Conservation (phyloP, 805 yeast species). For the Yamadazyma akitaensis region DNA sequence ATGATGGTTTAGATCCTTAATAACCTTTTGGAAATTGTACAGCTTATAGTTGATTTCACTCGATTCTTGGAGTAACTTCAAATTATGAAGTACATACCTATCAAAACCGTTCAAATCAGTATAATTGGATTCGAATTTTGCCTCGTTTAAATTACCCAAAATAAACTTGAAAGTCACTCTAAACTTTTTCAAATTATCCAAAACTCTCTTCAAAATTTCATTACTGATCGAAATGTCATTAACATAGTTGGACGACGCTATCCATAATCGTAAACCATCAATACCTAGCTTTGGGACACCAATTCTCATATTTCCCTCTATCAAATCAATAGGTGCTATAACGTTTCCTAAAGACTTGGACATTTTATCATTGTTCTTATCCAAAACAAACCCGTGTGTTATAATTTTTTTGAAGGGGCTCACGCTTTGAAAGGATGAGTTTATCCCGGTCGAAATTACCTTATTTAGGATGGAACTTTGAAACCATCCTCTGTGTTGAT, state of each 20-base stretch:
- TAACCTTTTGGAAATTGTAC: conserved; percentile 67
- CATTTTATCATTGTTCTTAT: conserved; percentile 85
- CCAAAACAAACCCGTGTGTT: conserved; percentile 93
- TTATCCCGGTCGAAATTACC: conserved; percentile 51
- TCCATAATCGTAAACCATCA: conserved; percentile 89
- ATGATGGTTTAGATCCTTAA: conserved; percentile 65
- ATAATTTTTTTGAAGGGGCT: conserved; percentile 71
- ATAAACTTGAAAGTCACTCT: conserved; percentile 78
- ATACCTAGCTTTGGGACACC: conserved; percentile 66
- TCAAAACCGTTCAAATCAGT: conserved; percentile 47
- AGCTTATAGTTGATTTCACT: conserved; percentile 46
- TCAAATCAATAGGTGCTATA: conserved; percentile 63
- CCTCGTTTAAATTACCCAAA: conserved; percentile 64
- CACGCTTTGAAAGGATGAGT: conserved; percentile 26
- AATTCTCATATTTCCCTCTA: conserved; percentile 53
- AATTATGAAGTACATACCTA: conserved; percentile 55
- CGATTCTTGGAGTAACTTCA: conserved; percentile 44
- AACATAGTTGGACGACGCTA: conserved; percentile 83
- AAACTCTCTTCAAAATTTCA: conserved; percentile 68
- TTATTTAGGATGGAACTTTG: conserved; percentile 87
- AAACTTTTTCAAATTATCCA: conserved; percentile 76
- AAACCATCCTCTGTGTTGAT: conserved; percentile 99
- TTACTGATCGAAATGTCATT: conserved; percentile 76
- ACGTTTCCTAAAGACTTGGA: conserved; percentile 89
- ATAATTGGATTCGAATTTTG: conserved; percentile 18